Conservation (phyloP, 768 basidiomycete species). For the Suillus ampliporus region DNA sequence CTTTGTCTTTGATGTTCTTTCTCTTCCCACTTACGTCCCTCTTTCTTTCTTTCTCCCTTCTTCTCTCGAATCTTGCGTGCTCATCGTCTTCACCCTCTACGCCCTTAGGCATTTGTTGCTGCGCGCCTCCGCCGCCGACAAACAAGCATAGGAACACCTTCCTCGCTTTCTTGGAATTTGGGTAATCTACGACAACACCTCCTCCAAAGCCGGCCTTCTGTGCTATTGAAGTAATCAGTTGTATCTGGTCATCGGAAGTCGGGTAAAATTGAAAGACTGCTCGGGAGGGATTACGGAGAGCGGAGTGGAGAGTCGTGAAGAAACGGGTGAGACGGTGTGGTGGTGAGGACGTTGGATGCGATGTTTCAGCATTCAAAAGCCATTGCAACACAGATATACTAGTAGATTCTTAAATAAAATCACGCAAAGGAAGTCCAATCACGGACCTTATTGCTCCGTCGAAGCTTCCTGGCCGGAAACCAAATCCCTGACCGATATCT, state of each 20-base stretch:
- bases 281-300: constrained; percentile 83
- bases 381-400: constrained; percentile 99
- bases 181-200: constrained; percentile 95
- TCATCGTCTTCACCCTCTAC: constrained; percentile 72
- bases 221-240: constrained; percentile 90
- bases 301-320: constrained; percentile 91
- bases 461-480: constrained; percentile 95
- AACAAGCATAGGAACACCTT: constrained; percentile 95
- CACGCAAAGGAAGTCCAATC: constrained; percentile 4
- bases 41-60: constrained; percentile 69
- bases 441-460: constrained; percentile 94
- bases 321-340: constrained; percentile 85
- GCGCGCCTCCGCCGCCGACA: constrained; percentile 78
- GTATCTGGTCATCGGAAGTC: constrained; percentile 95
- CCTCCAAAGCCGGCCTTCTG: constrained; percentile 97
- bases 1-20: constrained; percentile 74
- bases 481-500: constrained; percentile 98
- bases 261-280: constrained; percentile 96
- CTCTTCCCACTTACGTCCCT: constrained; percentile 70
- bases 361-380: constrained; percentile 96
- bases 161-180: constrained; percentile 93
- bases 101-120: constrained; percentile 76
- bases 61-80: constrained; percentile 74
- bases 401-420: constrained; percentile 11
- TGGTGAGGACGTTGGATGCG: constrained; percentile 86